phyloP scores from a whole-genome alignment of 108 stramenopile species.

The Skeletonema costatum region DNA sequence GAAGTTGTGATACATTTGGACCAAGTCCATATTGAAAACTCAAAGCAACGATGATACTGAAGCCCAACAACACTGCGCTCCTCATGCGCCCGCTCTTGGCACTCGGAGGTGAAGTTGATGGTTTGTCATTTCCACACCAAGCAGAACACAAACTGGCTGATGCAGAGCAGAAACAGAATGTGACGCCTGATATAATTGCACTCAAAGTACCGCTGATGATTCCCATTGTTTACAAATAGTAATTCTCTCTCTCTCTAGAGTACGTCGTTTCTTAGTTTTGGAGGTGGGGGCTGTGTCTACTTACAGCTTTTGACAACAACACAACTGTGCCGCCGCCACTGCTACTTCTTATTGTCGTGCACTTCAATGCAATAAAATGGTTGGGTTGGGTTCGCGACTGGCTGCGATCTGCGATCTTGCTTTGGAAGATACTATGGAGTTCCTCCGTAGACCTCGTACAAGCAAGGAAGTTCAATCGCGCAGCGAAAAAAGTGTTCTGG shows the following conservation, averaged over 20 bases:
- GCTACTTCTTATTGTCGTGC: background rate
- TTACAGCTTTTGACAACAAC: too few relatives aligned
- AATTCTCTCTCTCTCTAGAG: too few relatives aligned
- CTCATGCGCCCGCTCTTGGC: constrained; percentile 82
- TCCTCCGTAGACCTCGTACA: too few relatives aligned
- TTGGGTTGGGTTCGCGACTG: too few relatives aligned
- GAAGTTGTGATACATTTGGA: constrained; percentile 43
- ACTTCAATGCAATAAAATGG: background rate
- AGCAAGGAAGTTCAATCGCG: too few relatives aligned
- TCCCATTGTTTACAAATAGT: background rate
- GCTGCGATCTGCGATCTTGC: too few relatives aligned
- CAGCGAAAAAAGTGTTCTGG: too few relatives aligned
- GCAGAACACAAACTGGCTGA: constrained; percentile 59
- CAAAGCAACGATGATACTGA: constrained; percentile 64
- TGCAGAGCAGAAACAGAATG: constrained; percentile 84
- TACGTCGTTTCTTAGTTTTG: too few relatives aligned
- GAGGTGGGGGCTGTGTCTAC: too few relatives aligned
- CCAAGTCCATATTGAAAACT: constrained; percentile 81
- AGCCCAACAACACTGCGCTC: constrained; percentile 64
- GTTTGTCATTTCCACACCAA: constrained; percentile 89
- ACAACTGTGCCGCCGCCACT: too few relatives aligned
- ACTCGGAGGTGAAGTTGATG: constrained; percentile 67
- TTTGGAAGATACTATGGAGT: too few relatives aligned
- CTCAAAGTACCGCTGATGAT: background rate
- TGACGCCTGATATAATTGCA: constrained; percentile 40